Conservation (phyloP, 495 filamentous ascomycete genomes). For the Trichocladium uniseriatum region DNA sequence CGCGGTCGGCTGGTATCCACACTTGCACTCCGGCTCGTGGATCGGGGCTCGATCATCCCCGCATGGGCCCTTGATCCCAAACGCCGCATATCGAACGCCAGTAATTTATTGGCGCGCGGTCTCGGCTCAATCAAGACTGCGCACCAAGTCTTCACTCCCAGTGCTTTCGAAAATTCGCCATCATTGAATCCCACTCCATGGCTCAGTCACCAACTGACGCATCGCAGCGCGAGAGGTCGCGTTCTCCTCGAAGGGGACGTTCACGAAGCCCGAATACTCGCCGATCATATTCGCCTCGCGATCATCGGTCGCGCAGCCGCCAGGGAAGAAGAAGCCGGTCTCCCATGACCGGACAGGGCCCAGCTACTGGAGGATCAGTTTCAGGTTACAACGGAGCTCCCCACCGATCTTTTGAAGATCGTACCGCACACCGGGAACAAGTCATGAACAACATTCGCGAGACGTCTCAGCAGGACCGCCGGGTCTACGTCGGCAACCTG, state of each 20-base stretch:
- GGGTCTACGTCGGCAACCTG: slow-evolving; percentile 98
- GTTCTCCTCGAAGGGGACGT: slow-evolving; percentile 77
- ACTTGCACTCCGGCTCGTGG: background rate
- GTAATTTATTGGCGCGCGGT: background rate
- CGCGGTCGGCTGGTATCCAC: slow-evolving; percentile 6
- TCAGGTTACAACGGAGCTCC: slow-evolving; percentile 53
- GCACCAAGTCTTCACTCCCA: background rate
- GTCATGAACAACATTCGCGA: slow-evolving; percentile 93
- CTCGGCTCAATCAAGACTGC: background rate
- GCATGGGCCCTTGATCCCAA: background rate
- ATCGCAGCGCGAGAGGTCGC: slow-evolving; percentile 85
- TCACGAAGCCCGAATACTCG: slow-evolving; percentile 49
- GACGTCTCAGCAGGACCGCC: slow-evolving; percentile 93
- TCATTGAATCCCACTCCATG: background rate
- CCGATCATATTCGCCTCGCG: slow-evolving; percentile 83
- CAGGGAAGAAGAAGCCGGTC: slow-evolving; percentile 63
- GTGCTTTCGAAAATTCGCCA: background rate
- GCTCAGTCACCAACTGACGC: slow-evolving; percentile 31
- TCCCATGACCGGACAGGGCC: slow-evolving; percentile 70
- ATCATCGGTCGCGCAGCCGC: slow-evolving; percentile 76
- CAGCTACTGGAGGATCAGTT: slow-evolving; percentile 53
- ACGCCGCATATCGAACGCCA: background rate
- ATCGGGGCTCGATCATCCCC: slow-evolving; percentile 3
- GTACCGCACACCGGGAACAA: slow-evolving; percentile 74
- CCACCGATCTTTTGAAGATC: slow-evolving; percentile 72